Evolutionary conservation across 1,139 yeast genomes (phyloP).

Genomic region (Geotrichum candidum): DNA sequence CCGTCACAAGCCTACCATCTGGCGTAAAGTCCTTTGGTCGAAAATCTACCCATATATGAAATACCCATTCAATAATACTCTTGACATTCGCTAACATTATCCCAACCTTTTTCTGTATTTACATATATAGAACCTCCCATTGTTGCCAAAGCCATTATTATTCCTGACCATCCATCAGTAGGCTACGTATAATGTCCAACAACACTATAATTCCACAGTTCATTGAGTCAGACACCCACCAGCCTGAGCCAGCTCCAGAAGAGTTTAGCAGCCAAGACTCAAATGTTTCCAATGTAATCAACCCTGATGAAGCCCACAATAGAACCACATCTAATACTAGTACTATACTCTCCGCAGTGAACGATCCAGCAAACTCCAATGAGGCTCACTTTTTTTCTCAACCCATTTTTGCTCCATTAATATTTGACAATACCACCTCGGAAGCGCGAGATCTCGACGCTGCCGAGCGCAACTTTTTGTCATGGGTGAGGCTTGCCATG

Average conservation of each 20-base stretch:
- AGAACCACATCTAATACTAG: neutral
- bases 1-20: neutral
- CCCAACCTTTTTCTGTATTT: too few species aligned
- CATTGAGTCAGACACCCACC: neutral
- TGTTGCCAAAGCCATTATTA: neutral
- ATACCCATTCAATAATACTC: neutral
- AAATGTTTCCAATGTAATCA: neutral
- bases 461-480: slow-evolving; percentile 33
- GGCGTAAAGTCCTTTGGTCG: neutral
- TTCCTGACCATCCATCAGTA: neutral
- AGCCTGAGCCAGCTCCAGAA: neutral
- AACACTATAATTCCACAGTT: neutral
- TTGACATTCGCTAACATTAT: neutral
- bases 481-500: slow-evolving; percentile 27
- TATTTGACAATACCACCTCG: slow-evolving; percentile 30
- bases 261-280: neutral
- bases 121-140: neutral
- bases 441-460: slow-evolving; percentile 37
- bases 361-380: neutral
- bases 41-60: neutral
- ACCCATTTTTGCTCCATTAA: slow-evolving; percentile 22
- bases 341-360: neutral
- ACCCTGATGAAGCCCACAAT: neutral
- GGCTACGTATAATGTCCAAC: neutral
- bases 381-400: slow-evolving; percentile 20